A percentile compares a stretch with the other conserved stretches of the same genome.
Conservation (phyloP, 2,329 filamentous ascomycete species). For the Dendrostoma leiphaemia region DNA sequence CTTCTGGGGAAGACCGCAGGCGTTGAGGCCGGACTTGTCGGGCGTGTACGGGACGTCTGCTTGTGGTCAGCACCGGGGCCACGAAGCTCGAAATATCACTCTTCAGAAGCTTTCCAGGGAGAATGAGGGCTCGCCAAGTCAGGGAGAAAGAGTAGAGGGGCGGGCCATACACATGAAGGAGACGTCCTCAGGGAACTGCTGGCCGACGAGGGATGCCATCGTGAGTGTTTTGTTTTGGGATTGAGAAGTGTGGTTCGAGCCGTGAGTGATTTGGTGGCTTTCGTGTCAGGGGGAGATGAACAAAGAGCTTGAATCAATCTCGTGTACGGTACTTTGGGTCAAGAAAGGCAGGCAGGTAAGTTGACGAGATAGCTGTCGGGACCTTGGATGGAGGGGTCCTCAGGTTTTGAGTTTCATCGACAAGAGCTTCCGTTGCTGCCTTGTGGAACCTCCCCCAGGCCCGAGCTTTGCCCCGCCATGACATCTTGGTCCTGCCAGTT, state of each 20-base stretch:
- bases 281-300: conserved; percentile 20
- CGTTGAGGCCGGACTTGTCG: conserved; percentile 66
- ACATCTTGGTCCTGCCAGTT: too few species aligned
- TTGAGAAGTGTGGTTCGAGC: neutral
- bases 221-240: conserved; percentile 39
- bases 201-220: conserved; percentile 53
- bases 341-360: neutral
- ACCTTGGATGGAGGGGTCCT: neutral
- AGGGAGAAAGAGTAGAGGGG: too few species aligned
- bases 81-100: too few species aligned
- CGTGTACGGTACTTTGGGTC: too few species aligned
- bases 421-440: neutral
- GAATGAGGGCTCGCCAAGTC: too few species aligned
- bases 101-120: too few species aligned
- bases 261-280: neutral
- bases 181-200: conserved; percentile 78
- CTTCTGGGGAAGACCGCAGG: conserved; percentile 74
- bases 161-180: conserved; percentile 84
- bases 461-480: neutral
- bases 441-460: too few species aligned
- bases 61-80: too few species aligned
- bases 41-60: conserved; percentile 75
- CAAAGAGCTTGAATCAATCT: too few species aligned
- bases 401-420: neutral
- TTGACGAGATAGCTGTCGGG: too few species aligned